Evolutionary conservation across 257 asterid species (phyloP).

Genomic region (Solanum sitiens): DNA sequence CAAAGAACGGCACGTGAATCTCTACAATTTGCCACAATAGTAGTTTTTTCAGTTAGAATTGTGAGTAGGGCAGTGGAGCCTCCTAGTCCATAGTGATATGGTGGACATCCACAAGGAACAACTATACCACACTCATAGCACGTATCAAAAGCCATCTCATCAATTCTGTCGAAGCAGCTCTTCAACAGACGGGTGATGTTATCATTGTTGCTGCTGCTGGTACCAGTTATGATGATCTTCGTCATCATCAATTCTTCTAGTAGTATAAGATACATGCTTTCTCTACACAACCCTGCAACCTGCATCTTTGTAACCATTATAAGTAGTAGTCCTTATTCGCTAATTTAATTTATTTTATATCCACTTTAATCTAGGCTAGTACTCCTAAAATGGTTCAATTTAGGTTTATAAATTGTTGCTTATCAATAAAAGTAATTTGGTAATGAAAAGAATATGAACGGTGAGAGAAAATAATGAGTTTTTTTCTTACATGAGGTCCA

Average conservation of each 20-base stretch:
- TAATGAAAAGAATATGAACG: too few species aligned
- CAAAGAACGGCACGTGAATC: conserved; percentile 15
- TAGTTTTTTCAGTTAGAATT: background rate
- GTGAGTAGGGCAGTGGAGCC: conserved; percentile 9
- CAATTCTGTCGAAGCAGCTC: background rate
- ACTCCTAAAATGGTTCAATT: too few species aligned
- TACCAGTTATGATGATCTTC: background rate
- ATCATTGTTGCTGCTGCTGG: too few species aligned
- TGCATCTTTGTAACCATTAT: background rate
- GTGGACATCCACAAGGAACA: background rate
- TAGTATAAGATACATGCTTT: background rate
- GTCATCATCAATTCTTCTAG: background rate
- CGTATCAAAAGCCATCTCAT: background rate
- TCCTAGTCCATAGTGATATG: background rate
- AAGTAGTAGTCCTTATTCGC: too few species aligned
- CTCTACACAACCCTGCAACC: background rate
- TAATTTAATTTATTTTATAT: too few species aligned
- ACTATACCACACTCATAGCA: background rate
- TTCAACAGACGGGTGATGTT: background rate
- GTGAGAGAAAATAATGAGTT: too few species aligned
- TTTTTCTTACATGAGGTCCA: conserved; percentile 1
- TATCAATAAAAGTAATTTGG: too few species aligned
- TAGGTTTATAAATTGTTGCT: too few species aligned
- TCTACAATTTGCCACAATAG: conserved; percentile 14
- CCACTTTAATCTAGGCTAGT: background rate